Evolutionary conservation across 305 asterid genomes (phyloP).

Genomic region (Petunia hybrid): DNA sequence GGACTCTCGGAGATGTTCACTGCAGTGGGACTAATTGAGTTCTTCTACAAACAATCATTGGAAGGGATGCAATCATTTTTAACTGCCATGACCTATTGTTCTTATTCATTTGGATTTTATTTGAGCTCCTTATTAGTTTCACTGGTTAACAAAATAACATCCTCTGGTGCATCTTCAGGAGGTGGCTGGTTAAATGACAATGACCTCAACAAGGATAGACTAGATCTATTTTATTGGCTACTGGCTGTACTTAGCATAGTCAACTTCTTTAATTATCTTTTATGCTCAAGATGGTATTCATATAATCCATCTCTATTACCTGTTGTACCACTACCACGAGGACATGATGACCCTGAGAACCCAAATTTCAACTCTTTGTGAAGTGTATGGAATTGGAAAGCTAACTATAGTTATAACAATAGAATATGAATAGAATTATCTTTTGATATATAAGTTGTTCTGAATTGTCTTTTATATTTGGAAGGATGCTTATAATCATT

Average conservation of each 20-base stretch:
- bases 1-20: constrained; percentile 81
- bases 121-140: constrained; percentile 75
- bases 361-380: constrained; percentile 31
- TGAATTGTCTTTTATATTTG: neutral
- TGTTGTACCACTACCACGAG: constrained; percentile 12
- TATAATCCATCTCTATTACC: constrained; percentile 46
- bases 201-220: constrained; percentile 67
- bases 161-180: constrained; percentile 11
- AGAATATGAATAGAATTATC: neutral
- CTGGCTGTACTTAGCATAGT: constrained; percentile 64
- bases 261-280: constrained; percentile 71
- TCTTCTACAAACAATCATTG: constrained; percentile 67
- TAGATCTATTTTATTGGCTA: constrained; percentile 76
- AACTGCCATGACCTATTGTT: constrained; percentile 75
- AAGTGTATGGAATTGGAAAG: constrained; percentile 8
- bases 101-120: constrained; percentile 75
- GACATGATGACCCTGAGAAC: constrained; percentile 38
- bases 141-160: constrained; percentile 57
- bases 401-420: neutral
- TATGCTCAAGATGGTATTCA: constrained; percentile 74
- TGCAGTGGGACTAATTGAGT: constrained; percentile 74
- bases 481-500: neutral
- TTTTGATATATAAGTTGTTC: neutral
- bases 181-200: constrained; percentile 70
- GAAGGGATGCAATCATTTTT: constrained; percentile 73